Conservation (phyloP, 2,329 filamentous ascomycete genomes). For the Paraphoma chrysanthemicola region DNA sequence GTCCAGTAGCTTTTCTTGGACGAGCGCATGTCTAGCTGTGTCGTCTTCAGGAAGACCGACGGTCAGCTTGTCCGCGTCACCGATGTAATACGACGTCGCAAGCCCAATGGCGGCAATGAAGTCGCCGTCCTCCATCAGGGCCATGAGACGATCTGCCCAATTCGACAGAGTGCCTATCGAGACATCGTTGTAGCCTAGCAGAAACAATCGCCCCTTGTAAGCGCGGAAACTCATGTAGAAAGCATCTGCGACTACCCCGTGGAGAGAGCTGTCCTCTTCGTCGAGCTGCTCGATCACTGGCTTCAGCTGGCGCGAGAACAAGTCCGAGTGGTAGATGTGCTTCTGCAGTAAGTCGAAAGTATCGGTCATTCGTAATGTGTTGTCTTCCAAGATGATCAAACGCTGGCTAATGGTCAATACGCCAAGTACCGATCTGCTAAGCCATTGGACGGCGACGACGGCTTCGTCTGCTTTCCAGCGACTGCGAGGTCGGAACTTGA, state of each 20-base stretch:
- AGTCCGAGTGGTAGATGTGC: slow-evolving; percentile 88
- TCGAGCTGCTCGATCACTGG: slow-evolving; percentile 86
- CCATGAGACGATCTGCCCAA: slow-evolving; percentile 92
- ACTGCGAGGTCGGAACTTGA: slow-evolving; percentile 82
- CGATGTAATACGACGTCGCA: slow-evolving; percentile 90
- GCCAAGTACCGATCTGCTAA: slow-evolving; percentile 89
- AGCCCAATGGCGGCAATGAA: slow-evolving; percentile 90
- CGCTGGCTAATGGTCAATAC: slow-evolving; percentile 94
- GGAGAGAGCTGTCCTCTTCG: slow-evolving; percentile 86
- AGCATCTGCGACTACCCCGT: slow-evolving; percentile 94
- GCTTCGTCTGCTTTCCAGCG: slow-evolving; percentile 94
- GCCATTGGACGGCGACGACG: slow-evolving; percentile 95
- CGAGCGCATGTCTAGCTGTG: slow-evolving; percentile 75
- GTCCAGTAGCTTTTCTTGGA: slow-evolving; percentile 86
- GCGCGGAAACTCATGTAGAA: slow-evolving; percentile 98
- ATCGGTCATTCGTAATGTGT: slow-evolving; percentile 84
- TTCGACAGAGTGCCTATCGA: slow-evolving; percentile 93
- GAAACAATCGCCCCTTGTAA: slow-evolving; percentile 92
- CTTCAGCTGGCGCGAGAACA: slow-evolving; percentile 88
- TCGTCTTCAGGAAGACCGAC: slow-evolving; percentile 91
- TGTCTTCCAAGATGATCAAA: slow-evolving; percentile 89
- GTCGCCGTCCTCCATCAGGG: slow-evolving; percentile 95
- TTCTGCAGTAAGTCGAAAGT: slow-evolving; percentile 91
- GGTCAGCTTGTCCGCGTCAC: slow-evolving; percentile 90
- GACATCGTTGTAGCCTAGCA: slow-evolving; percentile 92